Conservation (phyloP, 192 early-diverging fungal species). For the Coemansia sp. region DNA sequence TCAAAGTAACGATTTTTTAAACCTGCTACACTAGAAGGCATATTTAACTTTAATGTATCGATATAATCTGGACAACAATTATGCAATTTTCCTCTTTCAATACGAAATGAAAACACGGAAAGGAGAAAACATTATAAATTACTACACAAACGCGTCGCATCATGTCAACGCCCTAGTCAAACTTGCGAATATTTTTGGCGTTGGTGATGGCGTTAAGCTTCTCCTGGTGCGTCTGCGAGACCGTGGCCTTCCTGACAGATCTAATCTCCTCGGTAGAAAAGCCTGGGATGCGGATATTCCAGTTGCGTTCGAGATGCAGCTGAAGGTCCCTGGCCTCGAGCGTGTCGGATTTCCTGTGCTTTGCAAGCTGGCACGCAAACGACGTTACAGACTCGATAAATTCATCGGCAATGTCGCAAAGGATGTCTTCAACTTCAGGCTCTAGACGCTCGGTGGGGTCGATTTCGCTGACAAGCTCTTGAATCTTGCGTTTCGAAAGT, state of each 20-base stretch:
- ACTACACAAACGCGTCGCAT: neutral
- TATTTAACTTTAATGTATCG: neutral
- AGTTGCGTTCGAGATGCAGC: constrained; percentile 84
- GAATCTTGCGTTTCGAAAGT: constrained; percentile 76
- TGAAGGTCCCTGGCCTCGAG: constrained; percentile 86
- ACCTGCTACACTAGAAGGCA: too few species aligned
- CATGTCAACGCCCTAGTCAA: constrained; percentile 17
- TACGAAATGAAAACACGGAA: too few species aligned
- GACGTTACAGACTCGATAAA: constrained; percentile 84
- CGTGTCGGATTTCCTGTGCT: constrained; percentile 75
- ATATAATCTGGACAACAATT: too few species aligned
- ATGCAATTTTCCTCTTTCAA: too few species aligned
- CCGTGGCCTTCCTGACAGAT: constrained; percentile 66
- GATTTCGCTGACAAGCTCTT: constrained; percentile 82
- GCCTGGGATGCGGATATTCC: constrained; percentile 87
- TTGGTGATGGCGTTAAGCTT: constrained; percentile 63
- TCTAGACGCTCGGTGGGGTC: constrained; percentile 78
- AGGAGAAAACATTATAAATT: neutral
- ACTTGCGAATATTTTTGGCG: constrained; percentile 43
- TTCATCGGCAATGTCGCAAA: constrained; percentile 82
- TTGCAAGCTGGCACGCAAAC: constrained; percentile 81
- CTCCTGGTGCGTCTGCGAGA: constrained; percentile 65
- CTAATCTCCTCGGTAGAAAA: constrained; percentile 81
- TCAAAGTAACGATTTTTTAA: neutral
- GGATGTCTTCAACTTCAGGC: constrained; percentile 80